Conservation (phyloP, 345 rosid species). For the Kernera saxatilis region DNA sequence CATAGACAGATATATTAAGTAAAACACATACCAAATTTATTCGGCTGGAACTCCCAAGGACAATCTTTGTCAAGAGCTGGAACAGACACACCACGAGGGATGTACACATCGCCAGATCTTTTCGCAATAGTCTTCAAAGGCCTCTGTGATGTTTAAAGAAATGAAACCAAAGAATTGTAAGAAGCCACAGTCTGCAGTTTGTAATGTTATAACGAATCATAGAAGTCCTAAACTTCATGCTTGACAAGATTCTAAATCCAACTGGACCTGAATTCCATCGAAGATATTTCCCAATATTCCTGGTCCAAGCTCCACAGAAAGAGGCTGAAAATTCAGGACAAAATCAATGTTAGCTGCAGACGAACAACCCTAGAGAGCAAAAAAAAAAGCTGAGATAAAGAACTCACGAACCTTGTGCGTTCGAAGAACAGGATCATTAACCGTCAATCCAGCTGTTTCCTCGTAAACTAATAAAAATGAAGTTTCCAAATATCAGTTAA, state of each 20-base stretch:
- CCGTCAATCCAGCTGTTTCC: constrained; percentile 93
- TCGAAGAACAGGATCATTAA: constrained; percentile 91
- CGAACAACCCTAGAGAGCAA: background rate
- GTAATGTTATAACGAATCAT: constrained; percentile 1
- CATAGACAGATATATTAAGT: background rate
- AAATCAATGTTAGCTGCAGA: constrained; percentile 10
- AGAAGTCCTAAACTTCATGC: background rate
- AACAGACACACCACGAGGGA: constrained; percentile 98
- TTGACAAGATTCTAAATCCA: constrained; percentile 10
- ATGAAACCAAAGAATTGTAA: constrained; percentile 9
- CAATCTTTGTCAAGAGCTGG: constrained; percentile 96
- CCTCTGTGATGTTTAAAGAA: constrained; percentile 46
- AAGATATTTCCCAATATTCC: constrained; percentile 98
- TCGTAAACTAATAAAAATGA: constrained; percentile 63
- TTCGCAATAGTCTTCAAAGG: constrained; percentile 97
- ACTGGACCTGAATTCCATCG: constrained; percentile 95
- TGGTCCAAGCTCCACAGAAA: constrained; percentile 97
- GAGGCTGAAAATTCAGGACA: constrained; percentile 61
- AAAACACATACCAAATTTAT: constrained; percentile 58
- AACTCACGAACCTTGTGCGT: constrained; percentile 62
- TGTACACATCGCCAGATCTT: constrained; percentile 92
- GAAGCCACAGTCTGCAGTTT: background rate
- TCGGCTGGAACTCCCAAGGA: constrained; percentile 93
- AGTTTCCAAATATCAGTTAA: background rate
- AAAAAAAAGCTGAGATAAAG: background rate